Evolutionary conservation across 2,329 filamentous ascomycete genomes (phyloP).

Genomic region (Sporothrix brasiliensis): DNA sequence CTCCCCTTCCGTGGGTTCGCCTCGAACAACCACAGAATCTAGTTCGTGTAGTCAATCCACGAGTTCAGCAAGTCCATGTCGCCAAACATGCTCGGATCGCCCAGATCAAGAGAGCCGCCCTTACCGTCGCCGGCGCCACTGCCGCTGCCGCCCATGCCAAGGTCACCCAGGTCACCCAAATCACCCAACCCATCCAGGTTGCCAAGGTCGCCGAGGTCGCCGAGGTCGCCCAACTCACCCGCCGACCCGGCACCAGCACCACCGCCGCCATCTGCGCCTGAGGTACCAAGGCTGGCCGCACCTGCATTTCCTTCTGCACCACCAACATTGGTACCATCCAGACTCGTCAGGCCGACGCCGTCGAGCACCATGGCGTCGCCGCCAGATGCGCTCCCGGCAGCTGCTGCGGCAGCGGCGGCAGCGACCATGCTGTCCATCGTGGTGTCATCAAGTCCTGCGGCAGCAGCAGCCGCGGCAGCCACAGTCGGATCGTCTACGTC

Average conservation of each 20-base stretch:
- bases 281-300: neutral
- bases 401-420: slow-evolving; percentile 3
- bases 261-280: neutral
- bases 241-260: slow-evolving; percentile 8
- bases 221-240: slow-evolving; percentile 34
- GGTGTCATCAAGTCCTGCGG: slow-evolving; percentile 28
- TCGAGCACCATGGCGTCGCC: slow-evolving; percentile 32
- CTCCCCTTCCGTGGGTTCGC: neutral
- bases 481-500: slow-evolving; percentile 22
- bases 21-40: neutral
- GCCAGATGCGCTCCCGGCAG: neutral
- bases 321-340: neutral
- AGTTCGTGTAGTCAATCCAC: slow-evolving; percentile 35
- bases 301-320: neutral
- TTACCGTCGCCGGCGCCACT: slow-evolving; percentile 19
- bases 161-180: slow-evolving; percentile 31
- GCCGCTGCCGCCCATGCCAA: slow-evolving; percentile 27
- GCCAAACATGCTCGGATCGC: slow-evolving; percentile 38
- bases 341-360: slow-evolving; percentile 17
- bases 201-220: slow-evolving; percentile 31
- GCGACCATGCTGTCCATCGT: slow-evolving; percentile 33
- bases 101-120: slow-evolving; percentile 30
- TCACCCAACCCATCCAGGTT: slow-evolving; percentile 31
- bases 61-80: slow-evolving; percentile 37
- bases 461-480: slow-evolving; percentile 22